A percentile compares a stretch with the other conserved stretches of the same genome.
Evolutionary conservation across 129 eudicot species (phyloP).

Genomic region (Ambrosia artemisiifolia): DNA sequence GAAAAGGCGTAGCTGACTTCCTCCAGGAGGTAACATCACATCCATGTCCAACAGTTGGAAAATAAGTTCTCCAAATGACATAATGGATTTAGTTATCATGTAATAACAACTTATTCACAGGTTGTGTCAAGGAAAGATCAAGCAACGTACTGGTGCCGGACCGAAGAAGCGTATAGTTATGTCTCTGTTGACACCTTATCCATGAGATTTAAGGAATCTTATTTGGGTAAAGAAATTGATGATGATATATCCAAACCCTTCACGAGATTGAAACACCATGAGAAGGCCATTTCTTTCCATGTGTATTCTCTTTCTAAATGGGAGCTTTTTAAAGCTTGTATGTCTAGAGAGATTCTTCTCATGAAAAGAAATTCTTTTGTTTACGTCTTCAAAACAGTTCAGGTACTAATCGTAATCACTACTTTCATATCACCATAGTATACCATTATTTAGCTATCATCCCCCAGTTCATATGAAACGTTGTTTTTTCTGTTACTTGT

Average conservation of each 20-base stretch:
- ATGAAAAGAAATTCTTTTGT: slow-evolving; percentile 61
- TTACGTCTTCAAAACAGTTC: slow-evolving; percentile 52
- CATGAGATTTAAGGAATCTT: slow-evolving; percentile 46
- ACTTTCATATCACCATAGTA: too few species aligned
- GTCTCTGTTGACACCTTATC: slow-evolving; percentile 38
- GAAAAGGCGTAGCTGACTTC: slow-evolving; percentile 89
- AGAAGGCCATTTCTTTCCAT: slow-evolving; percentile 39
- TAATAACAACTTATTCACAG: slow-evolving; percentile 22
- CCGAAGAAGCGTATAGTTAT: slow-evolving; percentile 33
- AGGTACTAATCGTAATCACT: slow-evolving; percentile 32
- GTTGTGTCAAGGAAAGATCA: slow-evolving; percentile 74
- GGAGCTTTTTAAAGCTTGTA: slow-evolving; percentile 60
- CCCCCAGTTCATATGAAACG: neutral
- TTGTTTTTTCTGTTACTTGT: slow-evolving; percentile 6
- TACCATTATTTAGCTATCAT: too few species aligned
- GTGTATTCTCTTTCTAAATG: slow-evolving; percentile 58
- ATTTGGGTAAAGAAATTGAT: slow-evolving; percentile 36
- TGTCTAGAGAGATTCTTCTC: slow-evolving; percentile 62
- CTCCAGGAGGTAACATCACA: slow-evolving; percentile 71
- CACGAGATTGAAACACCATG: slow-evolving; percentile 39
- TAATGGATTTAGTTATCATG: neutral
- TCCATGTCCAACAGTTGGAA: neutral
- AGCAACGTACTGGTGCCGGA: slow-evolving; percentile 49
- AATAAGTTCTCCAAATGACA: neutral
- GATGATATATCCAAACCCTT: slow-evolving; percentile 40